Evolutionary conservation across 495 filamentous ascomycete genomes (phyloP).

Genomic region (Neurospora cerealis): DNA sequence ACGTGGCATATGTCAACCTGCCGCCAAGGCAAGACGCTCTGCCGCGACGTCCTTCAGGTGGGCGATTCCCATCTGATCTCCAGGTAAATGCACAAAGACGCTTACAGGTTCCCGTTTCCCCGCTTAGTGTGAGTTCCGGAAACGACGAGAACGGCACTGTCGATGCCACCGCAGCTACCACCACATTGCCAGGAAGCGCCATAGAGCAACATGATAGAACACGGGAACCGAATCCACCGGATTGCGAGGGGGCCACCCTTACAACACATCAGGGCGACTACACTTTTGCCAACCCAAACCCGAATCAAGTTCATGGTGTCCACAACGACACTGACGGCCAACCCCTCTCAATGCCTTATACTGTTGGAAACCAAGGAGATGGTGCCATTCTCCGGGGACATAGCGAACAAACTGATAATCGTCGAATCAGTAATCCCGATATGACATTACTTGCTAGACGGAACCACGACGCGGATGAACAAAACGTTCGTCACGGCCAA

Average conservation of each 20-base stretch:
- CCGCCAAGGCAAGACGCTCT: conserved; percentile 35
- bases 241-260: not conserved
- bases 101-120: conserved; percentile 64
- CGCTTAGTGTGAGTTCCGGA: conserved; percentile 65
- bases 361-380: not conserved
- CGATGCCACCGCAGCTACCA: conserved; percentile 42
- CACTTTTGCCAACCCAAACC: not conserved
- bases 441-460: not conserved
- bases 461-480: not conserved
- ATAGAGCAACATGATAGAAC: conserved; percentile 16
- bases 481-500: not conserved
- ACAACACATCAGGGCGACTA: not conserved
- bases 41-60: conserved; percentile 64
- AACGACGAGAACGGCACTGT: conserved; percentile 42
- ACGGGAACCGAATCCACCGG: not conserved
- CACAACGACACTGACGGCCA: not conserved
- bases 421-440: not conserved
- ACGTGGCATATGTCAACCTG: conserved; percentile 36
- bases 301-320: not conserved
- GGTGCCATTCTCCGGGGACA: not conserved
- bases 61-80: conserved; percentile 81
- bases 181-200: conserved; percentile 40
- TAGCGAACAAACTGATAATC: not conserved
- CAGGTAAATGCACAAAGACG: conserved; percentile 60
- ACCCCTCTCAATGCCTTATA: not conserved